Percentiles rank a stretch among this genome's conserved stretches.
These are phyloP conservation scores for Porphyra umbilicalis DNA, from an alignment of 31 red algal species.

Conservation along the genomic window DNA sequence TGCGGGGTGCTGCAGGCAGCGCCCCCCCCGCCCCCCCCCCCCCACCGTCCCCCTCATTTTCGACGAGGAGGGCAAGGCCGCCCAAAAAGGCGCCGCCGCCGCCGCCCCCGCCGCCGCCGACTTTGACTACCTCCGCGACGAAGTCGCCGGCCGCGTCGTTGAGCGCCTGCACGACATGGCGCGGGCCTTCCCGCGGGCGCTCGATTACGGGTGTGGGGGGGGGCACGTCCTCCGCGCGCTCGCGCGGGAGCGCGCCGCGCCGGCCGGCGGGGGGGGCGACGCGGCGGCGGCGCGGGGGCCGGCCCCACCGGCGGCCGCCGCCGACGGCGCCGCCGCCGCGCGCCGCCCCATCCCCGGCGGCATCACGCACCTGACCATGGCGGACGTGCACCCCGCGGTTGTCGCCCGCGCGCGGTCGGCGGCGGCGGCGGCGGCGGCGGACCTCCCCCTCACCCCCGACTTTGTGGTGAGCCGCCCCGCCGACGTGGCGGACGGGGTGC, in stretches of 20 bases:
- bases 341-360: neutral
- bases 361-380: slow-evolving; percentile 7
- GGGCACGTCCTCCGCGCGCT: slow-evolving; percentile 73
- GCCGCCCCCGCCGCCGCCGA: slow-evolving; percentile 7
- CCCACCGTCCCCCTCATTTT: slow-evolving; percentile 21
- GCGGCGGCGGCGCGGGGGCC: neutral
- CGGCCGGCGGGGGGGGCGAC: neutral
- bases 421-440: neutral
- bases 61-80: slow-evolving; percentile 51
- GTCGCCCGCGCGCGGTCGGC: slow-evolving; percentile 3
- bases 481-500: slow-evolving; percentile 1
- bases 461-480: slow-evolving; percentile 7
- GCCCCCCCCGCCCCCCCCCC: neutral
- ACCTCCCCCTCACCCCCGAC: neutral
- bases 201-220: slow-evolving; percentile 78
- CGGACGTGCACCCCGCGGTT: slow-evolving; percentile 28
- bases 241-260: neutral
- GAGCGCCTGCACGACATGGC: slow-evolving; percentile 81
- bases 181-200: slow-evolving; percentile 39
- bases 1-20: neutral
- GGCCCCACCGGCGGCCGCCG: neutral
- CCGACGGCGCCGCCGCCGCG: neutral
- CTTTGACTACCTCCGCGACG: slow-evolving; percentile 79
- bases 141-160: slow-evolving; percentile 52
- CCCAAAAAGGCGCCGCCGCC: slow-evolving; percentile 67